Percentiles rank a stretch among this genome's conserved stretches.
Evolutionary conservation across 371 early-diverging fungal species (phyloP).

Genomic region (Mucor indicus): DNA sequence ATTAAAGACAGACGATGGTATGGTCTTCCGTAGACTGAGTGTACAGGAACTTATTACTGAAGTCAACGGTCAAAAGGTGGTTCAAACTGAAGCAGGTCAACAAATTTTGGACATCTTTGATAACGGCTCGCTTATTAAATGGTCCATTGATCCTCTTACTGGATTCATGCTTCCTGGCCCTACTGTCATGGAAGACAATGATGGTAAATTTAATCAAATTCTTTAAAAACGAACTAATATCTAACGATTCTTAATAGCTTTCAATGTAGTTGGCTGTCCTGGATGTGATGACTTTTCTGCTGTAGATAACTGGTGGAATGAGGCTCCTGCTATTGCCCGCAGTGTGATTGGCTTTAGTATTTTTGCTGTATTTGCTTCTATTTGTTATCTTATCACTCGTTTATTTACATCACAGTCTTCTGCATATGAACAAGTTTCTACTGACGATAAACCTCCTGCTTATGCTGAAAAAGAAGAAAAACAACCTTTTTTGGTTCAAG

Average conservation of each 20-base stretch:
- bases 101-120: conserved; percentile 65
- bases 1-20: conserved; percentile 52
- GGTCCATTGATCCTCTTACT: conserved; percentile 44
- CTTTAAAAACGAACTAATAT: too few relatives aligned
- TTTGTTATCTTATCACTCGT: conserved; percentile 26
- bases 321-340: conserved; percentile 17
- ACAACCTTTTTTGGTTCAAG: conserved; percentile 27
- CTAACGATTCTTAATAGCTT: background rate
- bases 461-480: conserved; percentile 32
- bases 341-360: conserved; percentile 27
- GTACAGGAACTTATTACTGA: conserved; percentile 65
- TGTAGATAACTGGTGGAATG: conserved; percentile 37
- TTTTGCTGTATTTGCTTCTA: conserved; percentile 20
- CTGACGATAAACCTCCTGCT: conserved; percentile 31
- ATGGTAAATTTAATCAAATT: background rate
- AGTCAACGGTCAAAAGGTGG: conserved; percentile 66
- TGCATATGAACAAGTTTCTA: conserved; percentile 14
- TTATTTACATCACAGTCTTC: too few relatives aligned
- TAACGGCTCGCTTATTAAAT: conserved; percentile 37
- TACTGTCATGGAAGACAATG: background rate
- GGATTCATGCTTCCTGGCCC: conserved; percentile 40
- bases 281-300: conserved; percentile 16
- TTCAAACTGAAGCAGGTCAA: conserved; percentile 68
- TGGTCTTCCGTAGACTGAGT: conserved; percentile 52
- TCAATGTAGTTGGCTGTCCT: background rate